Conservation (phyloP, 305 asterid species). For the Rubia occidens region DNA sequence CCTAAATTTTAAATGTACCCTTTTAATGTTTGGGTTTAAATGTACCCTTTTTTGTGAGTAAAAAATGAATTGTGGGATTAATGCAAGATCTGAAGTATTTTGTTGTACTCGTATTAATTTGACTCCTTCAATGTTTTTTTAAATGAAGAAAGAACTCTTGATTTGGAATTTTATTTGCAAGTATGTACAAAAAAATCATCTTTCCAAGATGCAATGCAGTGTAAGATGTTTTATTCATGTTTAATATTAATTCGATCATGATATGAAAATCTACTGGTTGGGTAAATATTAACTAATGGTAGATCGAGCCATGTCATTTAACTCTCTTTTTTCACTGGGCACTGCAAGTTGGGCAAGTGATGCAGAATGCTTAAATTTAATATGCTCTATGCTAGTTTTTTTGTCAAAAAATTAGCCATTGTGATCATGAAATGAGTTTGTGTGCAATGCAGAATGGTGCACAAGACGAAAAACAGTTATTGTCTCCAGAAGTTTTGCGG, state of each 20-base stretch:
- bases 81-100: neutral
- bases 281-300: too few species aligned
- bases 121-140: neutral
- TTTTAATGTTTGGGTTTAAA: constrained; percentile 5
- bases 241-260: neutral
- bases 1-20: neutral
- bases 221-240: neutral
- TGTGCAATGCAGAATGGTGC: constrained; percentile 51
- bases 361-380: neutral
- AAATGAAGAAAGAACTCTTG: neutral
- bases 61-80: neutral
- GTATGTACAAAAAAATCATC: neutral
- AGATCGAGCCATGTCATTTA: too few species aligned
- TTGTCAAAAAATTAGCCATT: neutral
- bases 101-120: neutral
- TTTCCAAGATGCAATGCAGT: neutral
- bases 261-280: neutral
- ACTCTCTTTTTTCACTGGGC: neutral
- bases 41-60: neutral
- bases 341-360: neutral
- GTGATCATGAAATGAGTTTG: neutral
- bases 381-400: neutral
- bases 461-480: constrained; percentile 28
- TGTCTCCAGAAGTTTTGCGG: constrained; percentile 48
- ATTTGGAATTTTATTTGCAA: neutral